phyloP scores from a whole-genome alignment of 2,329 filamentous ascomycete genomes.

The Claviceps pusilla region DNA sequence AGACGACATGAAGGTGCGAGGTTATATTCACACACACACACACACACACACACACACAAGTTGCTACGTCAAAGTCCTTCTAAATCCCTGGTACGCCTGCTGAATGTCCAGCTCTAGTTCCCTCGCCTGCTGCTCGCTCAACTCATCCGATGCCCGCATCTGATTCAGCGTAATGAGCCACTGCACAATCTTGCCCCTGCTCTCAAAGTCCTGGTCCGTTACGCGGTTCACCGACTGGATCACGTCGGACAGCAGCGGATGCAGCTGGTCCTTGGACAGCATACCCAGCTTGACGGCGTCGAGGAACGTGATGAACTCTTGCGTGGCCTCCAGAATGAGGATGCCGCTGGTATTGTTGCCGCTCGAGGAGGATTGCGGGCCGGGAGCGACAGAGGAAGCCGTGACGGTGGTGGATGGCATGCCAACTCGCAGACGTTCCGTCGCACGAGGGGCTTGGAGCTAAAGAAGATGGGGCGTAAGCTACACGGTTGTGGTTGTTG shows the following conservation, averaged over 20 bases:
- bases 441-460: constrained; percentile 89
- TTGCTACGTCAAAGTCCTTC: constrained; percentile 50
- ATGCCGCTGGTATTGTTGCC: constrained; percentile 40
- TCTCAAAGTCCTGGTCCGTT: constrained; percentile 87
- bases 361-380: constrained; percentile 26
- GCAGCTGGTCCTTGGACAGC: constrained; percentile 88
- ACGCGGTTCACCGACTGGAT: constrained; percentile 97
- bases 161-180: constrained; percentile 96
- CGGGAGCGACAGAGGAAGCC: constrained; percentile 32
- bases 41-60: not conserved
- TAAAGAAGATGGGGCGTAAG: constrained; percentile 21
- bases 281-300: constrained; percentile 88
- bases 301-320: constrained; percentile 96
- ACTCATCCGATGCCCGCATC: constrained; percentile 88
- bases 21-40: not conserved
- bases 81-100: constrained; percentile 87
- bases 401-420: constrained; percentile 71
- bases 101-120: constrained; percentile 90
- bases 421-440: constrained; percentile 80
- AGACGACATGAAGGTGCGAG: not conserved
- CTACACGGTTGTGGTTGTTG: not conserved
- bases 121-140: constrained; percentile 72
- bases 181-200: constrained; percentile 90
- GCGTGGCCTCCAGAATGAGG: constrained; percentile 77
- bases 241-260: constrained; percentile 84